Evolutionary conservation across 495 filamentous ascomycete species (phyloP).

Genomic region (Aspergillus sparsus): DNA sequence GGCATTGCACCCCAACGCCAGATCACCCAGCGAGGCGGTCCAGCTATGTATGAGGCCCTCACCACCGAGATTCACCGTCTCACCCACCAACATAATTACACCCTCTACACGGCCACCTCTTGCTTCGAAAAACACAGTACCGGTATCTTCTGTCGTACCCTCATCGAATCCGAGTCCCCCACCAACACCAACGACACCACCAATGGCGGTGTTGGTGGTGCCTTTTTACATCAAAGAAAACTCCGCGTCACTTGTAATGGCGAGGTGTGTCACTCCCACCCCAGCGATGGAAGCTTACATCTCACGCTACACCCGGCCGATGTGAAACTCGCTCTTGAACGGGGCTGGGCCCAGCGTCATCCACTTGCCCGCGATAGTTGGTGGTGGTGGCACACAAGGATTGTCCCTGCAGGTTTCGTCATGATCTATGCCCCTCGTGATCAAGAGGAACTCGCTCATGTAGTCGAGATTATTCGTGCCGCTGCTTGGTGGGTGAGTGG

Average conservation of each 20-base stretch:
- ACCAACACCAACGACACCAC: slow-evolving; percentile 3
- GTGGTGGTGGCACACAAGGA: slow-evolving; percentile 43
- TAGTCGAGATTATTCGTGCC: slow-evolving; percentile 70
- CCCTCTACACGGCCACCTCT: slow-evolving; percentile 62
- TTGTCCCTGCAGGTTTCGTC: slow-evolving; percentile 68
- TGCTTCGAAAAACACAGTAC: slow-evolving; percentile 81
- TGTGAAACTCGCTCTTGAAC: slow-evolving; percentile 67
- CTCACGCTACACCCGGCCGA: slow-evolving; percentile 77
- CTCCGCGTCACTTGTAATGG: slow-evolving; percentile 53
- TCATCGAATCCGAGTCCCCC: slow-evolving; percentile 1
- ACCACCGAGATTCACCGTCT: slow-evolving; percentile 51
- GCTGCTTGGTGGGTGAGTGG: slow-evolving; percentile 67
- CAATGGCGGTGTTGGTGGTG: background rate
- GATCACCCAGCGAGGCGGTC: slow-evolving; percentile 60
- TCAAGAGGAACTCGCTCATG: slow-evolving; percentile 61
- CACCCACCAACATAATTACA: slow-evolving; percentile 44
- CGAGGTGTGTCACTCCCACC: slow-evolving; percentile 79
- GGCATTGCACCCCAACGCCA: slow-evolving; percentile 84
- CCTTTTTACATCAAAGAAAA: background rate
- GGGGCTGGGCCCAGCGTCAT: slow-evolving; percentile 80
- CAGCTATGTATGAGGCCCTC: slow-evolving; percentile 54
- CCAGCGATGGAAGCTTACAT: slow-evolving; percentile 70
- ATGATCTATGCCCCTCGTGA: slow-evolving; percentile 81
- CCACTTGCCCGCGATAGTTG: slow-evolving; percentile 67
- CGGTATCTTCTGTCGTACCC: slow-evolving; percentile 64